Percentiles rank a stretch among this genome's conserved stretches.
phyloP scores from a whole-genome alignment of 768 basidiomycete species.

The Trametes cubensis region DNA sequence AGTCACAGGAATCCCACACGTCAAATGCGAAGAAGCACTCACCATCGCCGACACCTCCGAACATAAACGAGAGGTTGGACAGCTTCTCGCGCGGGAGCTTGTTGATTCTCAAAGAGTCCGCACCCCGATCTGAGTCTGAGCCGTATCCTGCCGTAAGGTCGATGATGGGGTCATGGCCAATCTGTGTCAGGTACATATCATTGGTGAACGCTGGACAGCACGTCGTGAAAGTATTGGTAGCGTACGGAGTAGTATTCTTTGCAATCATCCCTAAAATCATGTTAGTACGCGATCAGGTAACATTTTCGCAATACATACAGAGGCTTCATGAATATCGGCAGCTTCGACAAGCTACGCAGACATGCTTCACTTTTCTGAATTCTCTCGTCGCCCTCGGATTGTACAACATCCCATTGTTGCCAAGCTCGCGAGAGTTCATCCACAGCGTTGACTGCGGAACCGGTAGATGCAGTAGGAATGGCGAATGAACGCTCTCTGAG shows the following conservation, averaged over 20 bases:
- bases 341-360: not conserved
- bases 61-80: constrained; percentile 19
- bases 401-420: constrained; percentile 9
- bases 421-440: not conserved
- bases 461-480: not conserved
- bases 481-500: not conserved
- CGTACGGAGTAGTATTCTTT: constrained; percentile 16
- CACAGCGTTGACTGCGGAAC: not conserved
- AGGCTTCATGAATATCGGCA: constrained; percentile 14
- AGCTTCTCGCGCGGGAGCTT: not conserved
- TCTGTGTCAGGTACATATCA: not conserved
- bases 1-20: not conserved
- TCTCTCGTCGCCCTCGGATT: not conserved
- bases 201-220: not conserved
- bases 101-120: constrained; percentile 7
- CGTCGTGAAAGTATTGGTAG: too few species aligned
- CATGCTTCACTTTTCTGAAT: not conserved
- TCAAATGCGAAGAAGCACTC: not conserved
- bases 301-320: constrained; percentile 5
- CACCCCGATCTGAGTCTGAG: not conserved
- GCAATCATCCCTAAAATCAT: not conserved
- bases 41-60: constrained; percentile 30
- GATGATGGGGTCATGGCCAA: constrained; percentile 21
- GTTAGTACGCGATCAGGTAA: not conserved
- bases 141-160: constrained; percentile 16